Percentiles rank a stretch among this genome's conserved stretches.
Evolutionary conservation across 2,329 filamentous ascomycete species (phyloP).

Genomic region (Cercospora beticola): DNA sequence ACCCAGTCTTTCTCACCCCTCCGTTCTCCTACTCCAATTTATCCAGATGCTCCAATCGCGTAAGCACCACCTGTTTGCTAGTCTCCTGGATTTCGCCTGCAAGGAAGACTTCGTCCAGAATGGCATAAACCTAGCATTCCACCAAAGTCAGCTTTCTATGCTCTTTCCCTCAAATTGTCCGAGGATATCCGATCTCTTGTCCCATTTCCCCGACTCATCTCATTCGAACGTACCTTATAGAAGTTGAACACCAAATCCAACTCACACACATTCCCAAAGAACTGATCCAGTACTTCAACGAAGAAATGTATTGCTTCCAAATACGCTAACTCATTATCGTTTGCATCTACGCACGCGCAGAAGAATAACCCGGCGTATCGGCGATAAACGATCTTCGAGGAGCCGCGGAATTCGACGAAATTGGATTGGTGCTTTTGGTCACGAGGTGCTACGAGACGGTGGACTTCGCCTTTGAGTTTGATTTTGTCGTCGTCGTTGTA

Average conservation of each 20-base stretch:
- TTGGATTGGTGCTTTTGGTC: constrained; percentile 99
- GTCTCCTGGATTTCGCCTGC: constrained; percentile 99
- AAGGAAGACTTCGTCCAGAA: constrained; percentile 95
- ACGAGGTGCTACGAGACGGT: constrained; percentile 93
- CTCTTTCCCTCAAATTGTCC: not conserved
- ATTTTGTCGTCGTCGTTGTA: constrained; percentile 99
- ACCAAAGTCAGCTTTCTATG: constrained; percentile 13
- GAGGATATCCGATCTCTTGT: no score
- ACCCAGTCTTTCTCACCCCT: not conserved
- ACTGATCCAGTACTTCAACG: constrained; percentile 95
- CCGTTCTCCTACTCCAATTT: constrained; percentile 75
- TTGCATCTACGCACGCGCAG: constrained; percentile 97
- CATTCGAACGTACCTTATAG: constrained; percentile 55
- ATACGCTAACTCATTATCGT: constrained; percentile 96
- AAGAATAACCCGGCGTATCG: constrained; percentile 98
- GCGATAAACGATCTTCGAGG: constrained; percentile 90
- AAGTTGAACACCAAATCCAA: constrained; percentile 80
- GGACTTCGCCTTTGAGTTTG: constrained; percentile 98
- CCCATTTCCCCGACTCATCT: no score
- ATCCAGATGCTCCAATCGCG: constrained; percentile 89
- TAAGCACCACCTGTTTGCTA: constrained; percentile 95
- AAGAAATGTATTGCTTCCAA: constrained; percentile 99
- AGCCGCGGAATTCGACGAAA: constrained; percentile 92
- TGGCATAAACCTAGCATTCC: constrained; percentile 75
- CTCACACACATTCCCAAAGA: constrained; percentile 99